These are phyloP conservation scores for Xerocomellus amylosporus DNA, from an alignment of 768 basidiomycete genomes.

Conservation along the genomic window DNA sequence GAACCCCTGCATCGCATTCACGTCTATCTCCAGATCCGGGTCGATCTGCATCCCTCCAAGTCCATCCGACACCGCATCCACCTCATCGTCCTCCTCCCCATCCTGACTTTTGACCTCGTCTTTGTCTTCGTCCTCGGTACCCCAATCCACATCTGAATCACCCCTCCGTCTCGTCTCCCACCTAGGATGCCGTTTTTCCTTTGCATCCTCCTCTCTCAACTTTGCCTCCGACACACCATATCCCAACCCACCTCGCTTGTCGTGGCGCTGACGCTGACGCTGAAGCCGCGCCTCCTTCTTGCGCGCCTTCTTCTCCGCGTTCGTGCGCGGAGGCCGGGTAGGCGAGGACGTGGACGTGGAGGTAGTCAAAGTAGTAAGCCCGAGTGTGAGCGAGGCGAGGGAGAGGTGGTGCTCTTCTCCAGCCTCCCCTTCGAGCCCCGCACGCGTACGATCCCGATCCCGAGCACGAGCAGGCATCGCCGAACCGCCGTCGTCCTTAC, in stretches of 20 bases:
- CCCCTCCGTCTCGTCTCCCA: conserved; percentile 53
- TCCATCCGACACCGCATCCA: conserved; percentile 29
- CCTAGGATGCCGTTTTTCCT: conserved; percentile 36
- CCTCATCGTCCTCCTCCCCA: conserved; percentile 21
- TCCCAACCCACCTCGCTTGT: conserved; percentile 15
- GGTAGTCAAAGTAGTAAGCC: neutral
- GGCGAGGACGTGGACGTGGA: neutral
- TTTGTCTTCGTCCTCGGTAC: conserved; percentile 42
- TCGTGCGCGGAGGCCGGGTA: conserved; percentile 23
- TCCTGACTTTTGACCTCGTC: no score
- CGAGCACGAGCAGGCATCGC: neutral
- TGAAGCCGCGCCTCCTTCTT: conserved; percentile 11
- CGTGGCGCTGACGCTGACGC: conserved; percentile 22
- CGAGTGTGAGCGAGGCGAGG: conserved; percentile 29
- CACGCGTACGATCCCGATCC: neutral
- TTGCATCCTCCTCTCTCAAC: conserved; percentile 36
- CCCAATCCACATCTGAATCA: conserved; percentile 72
- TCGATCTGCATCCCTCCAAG: conserved; percentile 65
- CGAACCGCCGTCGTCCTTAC: conserved; percentile 8
- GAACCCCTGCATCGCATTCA: conserved; percentile 53
- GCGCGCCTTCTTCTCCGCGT: conserved; percentile 25
- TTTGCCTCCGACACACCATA: conserved; percentile 55
- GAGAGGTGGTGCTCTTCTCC: conserved; percentile 16
- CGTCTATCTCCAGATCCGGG: conserved; percentile 46
- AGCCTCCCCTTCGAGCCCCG: neutral